Evolutionary conservation across 768 basidiomycete genomes (phyloP).

Genomic region (Gelatoporia subvermispora): DNA sequence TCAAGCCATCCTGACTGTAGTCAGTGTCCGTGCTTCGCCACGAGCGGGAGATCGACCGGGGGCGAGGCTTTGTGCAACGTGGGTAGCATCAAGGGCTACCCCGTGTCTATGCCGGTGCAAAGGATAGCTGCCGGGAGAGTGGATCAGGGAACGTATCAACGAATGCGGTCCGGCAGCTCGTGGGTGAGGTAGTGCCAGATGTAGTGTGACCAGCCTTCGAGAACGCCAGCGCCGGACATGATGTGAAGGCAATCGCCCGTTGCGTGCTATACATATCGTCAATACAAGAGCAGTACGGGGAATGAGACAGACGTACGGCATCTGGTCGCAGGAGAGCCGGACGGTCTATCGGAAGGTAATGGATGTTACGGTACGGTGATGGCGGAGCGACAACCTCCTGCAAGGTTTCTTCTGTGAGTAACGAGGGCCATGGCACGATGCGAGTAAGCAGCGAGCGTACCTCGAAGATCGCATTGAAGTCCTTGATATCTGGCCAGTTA

Average conservation of each 20-base stretch:
- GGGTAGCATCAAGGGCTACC: too few relatives aligned
- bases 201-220: conserved; percentile 50
- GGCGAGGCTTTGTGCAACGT: too few relatives aligned
- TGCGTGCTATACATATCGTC: conserved; percentile 28
- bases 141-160: neutral
- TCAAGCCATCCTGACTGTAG: too few relatives aligned
- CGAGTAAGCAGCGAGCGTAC: conserved; percentile 26
- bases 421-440: neutral
- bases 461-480: conserved; percentile 56
- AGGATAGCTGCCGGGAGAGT: too few relatives aligned
- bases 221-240: conserved; percentile 40
- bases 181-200: conserved; percentile 44
- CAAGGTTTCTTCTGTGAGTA: neutral
- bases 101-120: neutral
- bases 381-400: conserved; percentile 35
- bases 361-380: conserved; percentile 46
- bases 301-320: conserved; percentile 38
- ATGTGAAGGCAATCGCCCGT: conserved; percentile 44
- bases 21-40: too few relatives aligned
- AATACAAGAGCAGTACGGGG: neutral
- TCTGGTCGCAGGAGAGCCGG: conserved; percentile 62
- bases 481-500: conserved; percentile 60
- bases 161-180: conserved; percentile 25
- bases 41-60: too few relatives aligned
- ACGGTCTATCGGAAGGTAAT: conserved; percentile 56